Base-by-base conservation (phyloP, 2,329 filamentous ascomycete species). In the Chaetomium olivaceum region DNA sequence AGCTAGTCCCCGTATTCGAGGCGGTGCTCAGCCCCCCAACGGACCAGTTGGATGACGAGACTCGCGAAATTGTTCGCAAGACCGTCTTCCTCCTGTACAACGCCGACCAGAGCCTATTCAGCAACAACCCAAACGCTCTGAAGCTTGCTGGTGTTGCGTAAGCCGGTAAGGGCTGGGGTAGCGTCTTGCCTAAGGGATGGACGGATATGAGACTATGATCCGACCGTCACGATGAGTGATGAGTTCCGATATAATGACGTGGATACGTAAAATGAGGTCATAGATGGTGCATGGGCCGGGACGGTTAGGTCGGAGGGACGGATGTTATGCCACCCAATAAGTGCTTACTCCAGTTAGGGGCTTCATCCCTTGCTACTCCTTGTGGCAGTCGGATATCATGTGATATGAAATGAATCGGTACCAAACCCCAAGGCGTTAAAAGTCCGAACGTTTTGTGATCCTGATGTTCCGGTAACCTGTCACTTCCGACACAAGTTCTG, bases 11-110 rank as follows among this genome's bases (percentile, higher is more conserved):
- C 14, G 79, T 93, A 66, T 91, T 95, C 71, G 86, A 91, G 75
- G 83, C 90, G 73, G 91, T 93, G 21, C 83, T 94, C 63, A 81
- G 83, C 65, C 84, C 87, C 57, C 90, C 91, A 1, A 84, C 90
- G 77, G 90, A 91, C 67, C 91, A 95, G 81, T 83, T 95, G 51
- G 89, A 90, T 73, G 83, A 86, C 9, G 87, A 90, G 79, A 92
- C 89, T 11, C 86, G 90, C 66, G 79, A 82, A 68, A 82, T 89
- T 73, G 82, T 94, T 54, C 81, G 86, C 72, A 83, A 88, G 75
- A 85, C 90, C 61, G 88, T 91, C 66, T 80, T 79, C 74, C 74
- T 76, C 27, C 75, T 84, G 61, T 79, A 70, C 72, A 73, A 72
- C 61, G 74, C 72, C 31, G 72, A 74, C 56, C 73, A 73, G 3